Evolutionary conservation across 2,329 filamentous ascomycete genomes (phyloP).

Genomic region (Ceratocystis huliohia): DNA sequence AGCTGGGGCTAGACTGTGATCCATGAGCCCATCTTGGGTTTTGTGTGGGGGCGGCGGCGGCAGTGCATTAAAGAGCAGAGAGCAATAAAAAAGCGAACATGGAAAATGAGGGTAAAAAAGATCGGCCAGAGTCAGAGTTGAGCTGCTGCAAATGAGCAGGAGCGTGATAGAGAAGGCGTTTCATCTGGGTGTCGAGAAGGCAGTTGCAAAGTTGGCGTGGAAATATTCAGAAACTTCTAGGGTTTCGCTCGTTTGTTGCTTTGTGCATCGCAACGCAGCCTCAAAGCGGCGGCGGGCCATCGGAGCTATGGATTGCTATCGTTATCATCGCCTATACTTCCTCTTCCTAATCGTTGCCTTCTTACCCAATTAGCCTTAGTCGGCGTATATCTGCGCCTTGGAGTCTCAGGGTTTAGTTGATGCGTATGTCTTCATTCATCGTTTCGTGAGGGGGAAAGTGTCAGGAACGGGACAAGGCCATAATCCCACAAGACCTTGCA

Average conservation of each 20-base stretch:
- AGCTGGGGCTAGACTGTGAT: slow-evolving; percentile 8
- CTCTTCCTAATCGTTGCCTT: not conserved
- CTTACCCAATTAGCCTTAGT: not conserved
- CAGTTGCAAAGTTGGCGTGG: not conserved
- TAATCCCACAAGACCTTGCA: not conserved
- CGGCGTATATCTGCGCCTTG: not conserved
- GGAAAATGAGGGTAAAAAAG: not conserved
- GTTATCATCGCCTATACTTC: not conserved
- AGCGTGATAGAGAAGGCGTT: not conserved
- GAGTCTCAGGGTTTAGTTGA: not conserved
- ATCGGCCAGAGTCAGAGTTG: not conserved
- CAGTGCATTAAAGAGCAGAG: slow-evolving; percentile 1
- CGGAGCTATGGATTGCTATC: not conserved
- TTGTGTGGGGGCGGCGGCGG: not conserved
- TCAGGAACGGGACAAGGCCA: not conserved
- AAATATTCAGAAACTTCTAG: not conserved
- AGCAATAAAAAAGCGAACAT: not conserved
- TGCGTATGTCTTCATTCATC: not conserved
- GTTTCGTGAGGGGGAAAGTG: not conserved
- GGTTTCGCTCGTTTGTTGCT: not conserved
- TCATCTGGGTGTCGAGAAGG: not conserved
- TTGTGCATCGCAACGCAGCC: not conserved
- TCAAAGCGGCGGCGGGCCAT: not conserved
- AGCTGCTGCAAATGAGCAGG: not conserved
- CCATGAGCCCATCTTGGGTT: slow-evolving; percentile 5